Base-by-base conservation (phyloP, 2,329 filamentous ascomycete species). In the Sporothrix mexicana region DNA sequence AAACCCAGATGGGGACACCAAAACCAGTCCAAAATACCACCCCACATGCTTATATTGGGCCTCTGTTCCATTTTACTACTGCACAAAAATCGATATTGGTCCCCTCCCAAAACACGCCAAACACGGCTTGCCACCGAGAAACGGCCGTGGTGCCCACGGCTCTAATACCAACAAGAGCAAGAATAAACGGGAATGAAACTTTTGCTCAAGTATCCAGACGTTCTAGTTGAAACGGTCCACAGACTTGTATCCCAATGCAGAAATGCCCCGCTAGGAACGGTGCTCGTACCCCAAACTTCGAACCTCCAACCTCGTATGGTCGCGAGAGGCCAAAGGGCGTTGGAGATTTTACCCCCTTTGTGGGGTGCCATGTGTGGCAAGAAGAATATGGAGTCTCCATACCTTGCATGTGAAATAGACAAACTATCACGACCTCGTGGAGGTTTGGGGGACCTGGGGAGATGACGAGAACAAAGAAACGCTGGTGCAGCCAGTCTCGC, bases 51-150 rank as follows among this genome's bases (percentile, higher is more conserved):
- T 43, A 61, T 25, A 59, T 59, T 59, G 23, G 30, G 4, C 30
- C 30, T 36, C 30, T 7, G 9, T n/a, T 47, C 41, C 23, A 10
- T n/a, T 43, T 36, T 36, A 5, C 30, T 36, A 36, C 30, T 36
- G 30, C 30, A 36, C 30, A 36, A 1, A 36, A 36, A 6, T 36
- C 23, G 23, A 4, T 15, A 36, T 45, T 47, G 57, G 57, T 25
- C 62, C 6, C 51, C 36, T 9, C n/a, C 67, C 47, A 36, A 36
- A 36, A 36, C 30, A 41, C 45, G 41, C 45, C 47, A 20, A 53
- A 20, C 20, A 15, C 25, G 15, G 67, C 49, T n/a, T 69, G 49
- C 30, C 49, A 57, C 67, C 67, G 67, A 69, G 67, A 69, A 69
- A 57, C 67, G 30, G 67, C 67, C 67, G 67, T 57, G 51, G 66